Percentiles rank a stretch among this genome's conserved stretches.
phyloP scores from a whole-genome alignment of 352 stramenopile genomes.

The Phytophthora macrochlamydospora region DNA sequence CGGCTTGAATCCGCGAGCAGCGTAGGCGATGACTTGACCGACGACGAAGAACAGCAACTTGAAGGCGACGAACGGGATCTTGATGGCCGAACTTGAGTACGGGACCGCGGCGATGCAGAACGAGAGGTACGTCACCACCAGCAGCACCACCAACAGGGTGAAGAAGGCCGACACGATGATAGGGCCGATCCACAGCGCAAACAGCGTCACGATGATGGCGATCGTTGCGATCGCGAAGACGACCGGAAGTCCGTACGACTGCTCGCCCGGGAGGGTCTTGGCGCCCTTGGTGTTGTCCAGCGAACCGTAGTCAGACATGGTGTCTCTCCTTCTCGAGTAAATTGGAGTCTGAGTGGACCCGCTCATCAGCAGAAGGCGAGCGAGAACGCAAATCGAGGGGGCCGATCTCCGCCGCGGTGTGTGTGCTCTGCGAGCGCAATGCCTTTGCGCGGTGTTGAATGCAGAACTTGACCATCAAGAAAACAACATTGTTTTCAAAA shows the following conservation, averaged over 20 bases:
- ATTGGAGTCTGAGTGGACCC: neutral
- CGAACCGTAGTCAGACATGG: conserved; percentile 4
- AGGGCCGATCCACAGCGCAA: neutral
- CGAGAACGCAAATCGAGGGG: neutral
- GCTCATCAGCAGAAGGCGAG: neutral
- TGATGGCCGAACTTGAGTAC: conserved; percentile 1
- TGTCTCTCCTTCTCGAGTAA: neutral
- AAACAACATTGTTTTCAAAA: neutral
- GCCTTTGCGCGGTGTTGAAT: neutral
- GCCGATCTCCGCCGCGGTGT: neutral
- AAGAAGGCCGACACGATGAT: neutral
- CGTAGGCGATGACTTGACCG: conserved; percentile 5
- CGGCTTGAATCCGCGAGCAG: conserved; percentile 19
- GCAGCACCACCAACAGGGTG: neutral
- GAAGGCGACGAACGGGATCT: conserved; percentile 14
- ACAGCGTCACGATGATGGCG: neutral
- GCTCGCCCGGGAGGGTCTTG: neutral
- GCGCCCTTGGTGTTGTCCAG: neutral
- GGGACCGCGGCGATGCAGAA: conserved; percentile 7
- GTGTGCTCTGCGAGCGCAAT: neutral
- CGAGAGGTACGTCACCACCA: neutral
- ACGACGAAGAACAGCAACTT: conserved; percentile 12
- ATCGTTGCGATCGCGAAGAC: neutral
- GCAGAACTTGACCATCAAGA: neutral
- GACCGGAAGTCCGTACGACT: neutral